A percentile compares a stretch with the other conserved stretches of the same genome.
These are phyloP conservation scores for Mucor sp. DNA, from an alignment of 371 early-diverging fungal species.

Conservation along the genomic window DNA sequence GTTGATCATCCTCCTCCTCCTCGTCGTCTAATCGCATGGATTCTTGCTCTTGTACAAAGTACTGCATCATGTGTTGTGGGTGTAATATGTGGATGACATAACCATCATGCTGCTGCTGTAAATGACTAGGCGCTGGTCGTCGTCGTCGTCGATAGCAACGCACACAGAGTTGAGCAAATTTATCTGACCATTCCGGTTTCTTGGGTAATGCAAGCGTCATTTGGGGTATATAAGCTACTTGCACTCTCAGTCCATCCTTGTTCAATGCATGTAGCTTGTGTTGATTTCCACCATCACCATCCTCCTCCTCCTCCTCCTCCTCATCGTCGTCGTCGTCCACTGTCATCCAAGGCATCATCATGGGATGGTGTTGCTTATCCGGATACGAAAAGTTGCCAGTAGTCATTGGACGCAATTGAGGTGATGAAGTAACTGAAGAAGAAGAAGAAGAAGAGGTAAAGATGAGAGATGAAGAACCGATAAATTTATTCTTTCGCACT, in stretches of 20 bases:
- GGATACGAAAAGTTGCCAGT: slow-evolving; percentile 17
- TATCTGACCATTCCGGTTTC: slow-evolving; percentile 22
- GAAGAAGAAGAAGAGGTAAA: slow-evolving; percentile 9
- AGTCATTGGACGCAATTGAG: slow-evolving; percentile 7
- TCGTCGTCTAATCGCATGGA: slow-evolving; percentile 10
- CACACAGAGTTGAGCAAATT: slow-evolving; percentile 38
- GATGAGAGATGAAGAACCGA: slow-evolving; percentile 27
- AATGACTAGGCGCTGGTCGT: neutral
- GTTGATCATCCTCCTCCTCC: neutral
- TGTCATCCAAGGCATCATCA: neutral
- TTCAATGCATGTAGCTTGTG: neutral
- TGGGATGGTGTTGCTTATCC: neutral
- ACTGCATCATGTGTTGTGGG: slow-evolving; percentile 24
- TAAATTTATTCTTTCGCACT: slow-evolving; percentile 26
- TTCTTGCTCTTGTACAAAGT: slow-evolving; percentile 15
- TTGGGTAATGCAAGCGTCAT: slow-evolving; percentile 4
- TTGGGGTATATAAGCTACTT: slow-evolving; percentile 1
- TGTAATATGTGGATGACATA: slow-evolving; percentile 31
- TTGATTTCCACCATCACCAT: neutral
- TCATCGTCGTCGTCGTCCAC: neutral
- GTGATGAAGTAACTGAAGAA: slow-evolving; percentile 6
- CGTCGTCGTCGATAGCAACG: slow-evolving; percentile 21
- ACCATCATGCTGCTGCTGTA: neutral
- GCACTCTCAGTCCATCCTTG: slow-evolving; percentile 9
- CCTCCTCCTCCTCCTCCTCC: neutral